phyloP scores from a whole-genome alignment of 1,284 basidiomycete species.

The Fistulina hepatica region DNA sequence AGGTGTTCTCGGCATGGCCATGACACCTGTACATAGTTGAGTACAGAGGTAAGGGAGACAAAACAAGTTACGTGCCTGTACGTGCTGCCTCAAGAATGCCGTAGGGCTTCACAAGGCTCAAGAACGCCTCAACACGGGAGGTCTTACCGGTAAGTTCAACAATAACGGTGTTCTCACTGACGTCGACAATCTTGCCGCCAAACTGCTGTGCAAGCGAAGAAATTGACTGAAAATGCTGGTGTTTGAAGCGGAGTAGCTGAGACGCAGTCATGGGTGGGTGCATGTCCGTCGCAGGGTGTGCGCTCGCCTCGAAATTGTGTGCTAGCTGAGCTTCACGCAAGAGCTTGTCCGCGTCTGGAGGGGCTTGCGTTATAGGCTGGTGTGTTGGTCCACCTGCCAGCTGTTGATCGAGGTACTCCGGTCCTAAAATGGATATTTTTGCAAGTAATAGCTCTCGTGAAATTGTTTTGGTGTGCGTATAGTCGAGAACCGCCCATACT shows the following conservation, averaged over 20 bases:
- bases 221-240: constrained; percentile 83
- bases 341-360: constrained; percentile 33
- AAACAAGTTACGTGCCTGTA: constrained; percentile 46
- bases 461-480: constrained; percentile 84
- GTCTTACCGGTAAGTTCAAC: constrained; percentile 95
- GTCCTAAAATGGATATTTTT: constrained; percentile 93
- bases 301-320: constrained; percentile 61
- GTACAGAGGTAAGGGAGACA: constrained; percentile 2
- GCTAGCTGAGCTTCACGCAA: constrained; percentile 63
- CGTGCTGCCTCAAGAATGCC: constrained; percentile 90
- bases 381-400: constrained; percentile 75
- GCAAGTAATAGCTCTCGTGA: constrained; percentile 82
- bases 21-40: constrained; percentile 49
- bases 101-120: constrained; percentile 87
- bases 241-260: constrained; percentile 82
- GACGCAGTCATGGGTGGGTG: constrained; percentile 58
- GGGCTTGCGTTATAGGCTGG: constrained; percentile 39
- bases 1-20: constrained; percentile 95
- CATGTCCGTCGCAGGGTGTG: constrained; percentile 21
- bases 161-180: constrained; percentile 89
- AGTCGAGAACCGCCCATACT: constrained; percentile 95
- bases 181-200: constrained; percentile 87
- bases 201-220: constrained; percentile 83
- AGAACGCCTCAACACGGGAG: constrained; percentile 83
- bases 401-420: constrained; percentile 92